Evolutionary conservation across 768 basidiomycete genomes (phyloP).

Genomic region (Termitomyces heimii): DNA sequence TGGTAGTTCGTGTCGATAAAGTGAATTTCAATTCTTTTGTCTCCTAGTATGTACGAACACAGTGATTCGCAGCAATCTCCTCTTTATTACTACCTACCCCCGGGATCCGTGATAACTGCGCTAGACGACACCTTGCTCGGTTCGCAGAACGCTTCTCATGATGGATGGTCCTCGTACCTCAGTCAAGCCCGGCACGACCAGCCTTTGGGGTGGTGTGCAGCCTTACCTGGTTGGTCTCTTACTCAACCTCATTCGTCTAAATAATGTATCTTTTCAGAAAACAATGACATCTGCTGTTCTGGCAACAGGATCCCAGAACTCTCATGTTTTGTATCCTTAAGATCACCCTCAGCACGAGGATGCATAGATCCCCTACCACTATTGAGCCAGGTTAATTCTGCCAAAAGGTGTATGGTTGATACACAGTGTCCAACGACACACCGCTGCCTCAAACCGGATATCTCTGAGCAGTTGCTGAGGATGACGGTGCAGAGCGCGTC

Average conservation of each 20-base stretch:
- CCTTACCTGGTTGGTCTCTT: slow-evolving; percentile 10
- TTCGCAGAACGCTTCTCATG: slow-evolving; percentile 15
- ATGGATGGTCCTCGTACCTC: slow-evolving; percentile 47
- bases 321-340: slow-evolving; percentile 41
- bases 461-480: slow-evolving; percentile 48
- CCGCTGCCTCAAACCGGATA: slow-evolving; percentile 47
- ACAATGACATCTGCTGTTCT: slow-evolving; percentile 3
- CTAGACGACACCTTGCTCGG: slow-evolving; percentile 58
- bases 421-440: slow-evolving; percentile 24
- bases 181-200: slow-evolving; percentile 9
- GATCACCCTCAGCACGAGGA: slow-evolving; percentile 24
- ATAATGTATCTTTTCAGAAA: neutral
- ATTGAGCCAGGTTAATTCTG: slow-evolving; percentile 28
- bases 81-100: slow-evolving; percentile 45
- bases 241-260: slow-evolving; percentile 23
- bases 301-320: neutral
- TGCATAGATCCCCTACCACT: slow-evolving; percentile 56
- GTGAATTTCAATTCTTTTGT: slow-evolving; percentile 30
- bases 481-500: slow-evolving; percentile 33
- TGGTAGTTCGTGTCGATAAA: slow-evolving; percentile 47
- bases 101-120: slow-evolving; percentile 54
- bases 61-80: slow-evolving; percentile 48
- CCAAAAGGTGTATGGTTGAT: slow-evolving; percentile 34
- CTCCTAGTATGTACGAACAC: neutral
- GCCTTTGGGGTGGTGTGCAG: slow-evolving; percentile 59